Conservation (phyloP, 1,284 basidiomycete genomes). For the Tremellales sp. region DNA sequence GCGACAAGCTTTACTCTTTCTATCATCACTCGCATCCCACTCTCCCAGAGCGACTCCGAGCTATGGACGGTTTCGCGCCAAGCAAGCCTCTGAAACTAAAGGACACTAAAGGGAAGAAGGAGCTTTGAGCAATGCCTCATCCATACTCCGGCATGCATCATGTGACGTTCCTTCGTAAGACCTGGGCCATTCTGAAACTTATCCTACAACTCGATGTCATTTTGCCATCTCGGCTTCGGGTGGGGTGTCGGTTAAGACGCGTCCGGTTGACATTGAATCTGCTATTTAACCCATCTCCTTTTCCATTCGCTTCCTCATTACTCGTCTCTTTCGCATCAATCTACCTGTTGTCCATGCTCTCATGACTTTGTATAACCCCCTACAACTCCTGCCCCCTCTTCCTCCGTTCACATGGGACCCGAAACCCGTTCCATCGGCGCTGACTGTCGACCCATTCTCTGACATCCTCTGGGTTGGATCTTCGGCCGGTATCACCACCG, state of each 20-base stretch:
- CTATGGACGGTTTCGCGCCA: constrained; percentile 58
- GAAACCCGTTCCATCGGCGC: constrained; percentile 54
- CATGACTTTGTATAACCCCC: constrained; percentile 36
- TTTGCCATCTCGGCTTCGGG: no score
- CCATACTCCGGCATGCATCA: not conserved
- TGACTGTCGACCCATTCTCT: constrained; percentile 84
- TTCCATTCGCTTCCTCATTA: not conserved
- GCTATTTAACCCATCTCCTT: no score
- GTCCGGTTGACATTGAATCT: no score
- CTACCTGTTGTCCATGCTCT: not conserved
- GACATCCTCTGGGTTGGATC: constrained; percentile 86
- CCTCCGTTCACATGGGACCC: constrained; percentile 37
- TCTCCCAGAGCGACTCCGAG: constrained; percentile 75
- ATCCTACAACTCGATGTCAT: no score
- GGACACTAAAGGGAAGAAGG: constrained; percentile 25
- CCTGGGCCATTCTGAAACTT: no score
- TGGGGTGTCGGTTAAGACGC: no score
- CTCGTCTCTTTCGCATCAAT: no score
- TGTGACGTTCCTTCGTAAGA: not conserved
- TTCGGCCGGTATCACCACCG: constrained; percentile 66
- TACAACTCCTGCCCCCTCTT: constrained; percentile 44
- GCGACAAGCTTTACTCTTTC: constrained; percentile 87
- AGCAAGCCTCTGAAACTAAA: constrained; percentile 18
- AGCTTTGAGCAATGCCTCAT: constrained; percentile 13
- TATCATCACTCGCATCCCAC: constrained; percentile 93